Percentiles rank a stretch among this genome's conserved stretches.
phyloP scores from a whole-genome alignment of 1,284 basidiomycete species.

The Apiotrichum montevideense region DNA sequence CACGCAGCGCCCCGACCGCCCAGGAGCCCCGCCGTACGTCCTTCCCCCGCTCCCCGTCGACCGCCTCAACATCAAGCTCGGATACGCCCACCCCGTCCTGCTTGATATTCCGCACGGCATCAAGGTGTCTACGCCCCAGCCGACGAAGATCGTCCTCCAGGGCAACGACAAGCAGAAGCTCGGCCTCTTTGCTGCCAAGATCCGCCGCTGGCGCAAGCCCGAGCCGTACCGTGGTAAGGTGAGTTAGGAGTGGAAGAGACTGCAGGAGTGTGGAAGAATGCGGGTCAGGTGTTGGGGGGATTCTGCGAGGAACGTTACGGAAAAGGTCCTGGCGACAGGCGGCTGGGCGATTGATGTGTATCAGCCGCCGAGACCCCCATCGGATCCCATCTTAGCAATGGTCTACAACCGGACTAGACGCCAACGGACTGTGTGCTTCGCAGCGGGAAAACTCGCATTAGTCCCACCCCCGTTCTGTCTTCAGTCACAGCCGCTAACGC shows the following conservation, averaged over 20 bases:
- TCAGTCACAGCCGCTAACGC: no score
- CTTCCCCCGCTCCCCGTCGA: constrained; percentile 27
- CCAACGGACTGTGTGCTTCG: no score
- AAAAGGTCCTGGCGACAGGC: no score
- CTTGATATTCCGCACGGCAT: constrained; percentile 75
- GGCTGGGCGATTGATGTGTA: no score
- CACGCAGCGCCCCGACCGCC: constrained; percentile 8
- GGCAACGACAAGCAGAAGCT: constrained; percentile 57
- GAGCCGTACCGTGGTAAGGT: constrained; percentile 98
- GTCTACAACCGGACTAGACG: no score
- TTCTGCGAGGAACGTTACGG: no score
- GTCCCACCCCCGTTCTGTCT: no score
- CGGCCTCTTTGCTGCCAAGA: constrained; percentile 80
- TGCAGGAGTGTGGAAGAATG: no score
- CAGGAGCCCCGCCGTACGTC: constrained; percentile 20
- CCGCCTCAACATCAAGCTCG: constrained; percentile 76
- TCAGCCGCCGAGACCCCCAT: no score
- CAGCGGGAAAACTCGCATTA: no score
- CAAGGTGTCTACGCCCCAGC: constrained; percentile 53
- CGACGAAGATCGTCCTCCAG: constrained; percentile 51
- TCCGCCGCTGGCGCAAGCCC: constrained; percentile 76
- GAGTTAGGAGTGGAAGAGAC: constrained; percentile 31
- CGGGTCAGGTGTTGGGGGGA: no score
- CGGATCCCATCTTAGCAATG: no score
- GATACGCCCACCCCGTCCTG: constrained; percentile 80